Evolutionary conservation across 2,329 filamentous ascomycete species (phyloP), one percentile per base, ranked within the genome.

Genomic region (Aureobasidium sp.): DNA sequence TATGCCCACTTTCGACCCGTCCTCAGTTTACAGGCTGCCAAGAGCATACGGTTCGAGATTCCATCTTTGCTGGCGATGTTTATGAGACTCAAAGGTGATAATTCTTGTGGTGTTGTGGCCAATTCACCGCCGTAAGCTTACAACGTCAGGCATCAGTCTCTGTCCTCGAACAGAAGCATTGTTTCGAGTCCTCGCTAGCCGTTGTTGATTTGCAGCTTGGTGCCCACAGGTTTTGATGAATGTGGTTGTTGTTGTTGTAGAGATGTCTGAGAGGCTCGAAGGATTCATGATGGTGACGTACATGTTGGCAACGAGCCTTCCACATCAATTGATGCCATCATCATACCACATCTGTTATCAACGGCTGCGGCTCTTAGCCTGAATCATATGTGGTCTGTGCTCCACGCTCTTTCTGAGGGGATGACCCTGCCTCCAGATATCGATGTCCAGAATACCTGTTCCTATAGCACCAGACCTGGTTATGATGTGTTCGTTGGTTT

Each of bases 351-450:
- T n/a, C n/a, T 16, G 47, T 25, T 50, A n/a, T 50, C 47, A 50
- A 50, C 47, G 5, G 0, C 7, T 0, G 8, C 21, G 7, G 3
- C 3, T 25, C 21, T 50, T 36, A 36, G 47, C 47, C 47, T 14
- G 1, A 1, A 7, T 2, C 14, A 0, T 14, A 30, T 3, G 14
- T 48, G 45, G 9, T 13, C 8, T 10, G 13, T 2, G 2, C 2
- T 3, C 3, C 0, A 9, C 9, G 2, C 7, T 3, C 3, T 5
- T 5, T 29, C 16, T 36, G 30, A 14, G 14, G 4, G n/a, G 9
- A 36, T 25, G 47, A 50, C 47, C 47, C 47, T 50, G 32, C 9
- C n/a, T 4, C 27, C 4, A 2, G 10, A 10, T 9, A n/a, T 32
- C 2, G 7, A 48, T 30, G 27, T 1, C 5, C 7, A 3, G 3